Base-by-base conservation (phyloP, 208 protist species). In the Phytomonas francai region DNA sequence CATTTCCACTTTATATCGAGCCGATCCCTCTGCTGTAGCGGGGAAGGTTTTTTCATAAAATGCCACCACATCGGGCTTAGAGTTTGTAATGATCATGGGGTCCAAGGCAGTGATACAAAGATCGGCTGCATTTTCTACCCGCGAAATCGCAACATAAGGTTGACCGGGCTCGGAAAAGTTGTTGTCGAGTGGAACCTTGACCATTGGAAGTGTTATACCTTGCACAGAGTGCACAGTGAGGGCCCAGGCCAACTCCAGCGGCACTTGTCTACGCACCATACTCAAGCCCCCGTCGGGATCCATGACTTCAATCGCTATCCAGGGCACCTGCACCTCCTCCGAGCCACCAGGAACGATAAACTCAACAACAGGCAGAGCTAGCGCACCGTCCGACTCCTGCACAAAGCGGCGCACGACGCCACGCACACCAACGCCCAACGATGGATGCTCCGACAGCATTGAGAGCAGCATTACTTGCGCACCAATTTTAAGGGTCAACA, bases 171-270 rank as follows among this genome's bases (percentile, higher is more conserved):
- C 83, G 67, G 88, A 90, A 16, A 88, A 83, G 30, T 67, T 61
- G 29, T 66, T 60, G 70, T 92, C 88, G 6, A 94, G 74, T 58
- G 84, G 75, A 25, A 92, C 78, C 31, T 67, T 69, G 0, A 73
- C 62, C 74, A 78, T 76, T 57, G 73, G 72, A 58, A 96, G 74
- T 27, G 85, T 85, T 91, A 98, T 92, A 45, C 97, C 97, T 70
- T 99, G 97, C 45, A 84, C 84, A 32, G 98, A 97, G 73, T 99
- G 95, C 63, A 98, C 93, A 25, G 95, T 97, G 32, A 98, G 77
- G 5, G 95, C 94, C 85, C 92, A 99, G 16, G 94, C 96, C 9
- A 98, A 78, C 56, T 80, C 81, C 28, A 99, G 78, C 54, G 97
- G 97, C 30, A 98, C 74, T 76, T 94, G 89, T 33, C 51, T 73